Percentiles rank a stretch among this genome's conserved stretches.
These are phyloP conservation scores for Pseudocercospora cruenta DNA, from an alignment of 2,329 filamentous ascomycete genomes.

Conservation along the genomic window DNA sequence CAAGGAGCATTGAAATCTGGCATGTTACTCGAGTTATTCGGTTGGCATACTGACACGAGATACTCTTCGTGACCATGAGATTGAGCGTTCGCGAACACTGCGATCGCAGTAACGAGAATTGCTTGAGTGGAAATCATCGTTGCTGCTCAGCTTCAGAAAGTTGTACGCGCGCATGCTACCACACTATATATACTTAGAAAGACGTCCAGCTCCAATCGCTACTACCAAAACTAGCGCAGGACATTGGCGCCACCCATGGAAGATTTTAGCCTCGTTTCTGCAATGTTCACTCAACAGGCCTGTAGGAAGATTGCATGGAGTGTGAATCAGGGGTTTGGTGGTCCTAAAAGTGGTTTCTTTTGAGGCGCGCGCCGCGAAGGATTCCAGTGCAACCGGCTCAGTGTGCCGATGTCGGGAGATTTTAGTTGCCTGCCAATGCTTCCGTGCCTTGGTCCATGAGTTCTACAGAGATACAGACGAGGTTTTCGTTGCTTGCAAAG, in stretches of 20 bases:
- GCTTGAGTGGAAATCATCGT: slow-evolving; percentile 9
- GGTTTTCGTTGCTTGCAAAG: neutral
- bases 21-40: slow-evolving; percentile 25
- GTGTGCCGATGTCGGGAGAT: neutral
- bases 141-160: too few relatives aligned
- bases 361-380: neutral
- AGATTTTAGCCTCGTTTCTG: neutral
- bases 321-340: neutral
- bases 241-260: neutral
- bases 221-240: neutral
- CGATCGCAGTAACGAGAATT: slow-evolving; percentile 1
- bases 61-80: slow-evolving; percentile 24
- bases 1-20: slow-evolving; percentile 34
- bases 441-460: too few relatives aligned
- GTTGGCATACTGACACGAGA: slow-evolving; percentile 30
- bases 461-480: neutral
- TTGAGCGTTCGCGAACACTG: slow-evolving; percentile 3
- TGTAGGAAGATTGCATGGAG: neutral
- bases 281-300: neutral
- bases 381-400: neutral
- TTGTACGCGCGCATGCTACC: too few relatives aligned
- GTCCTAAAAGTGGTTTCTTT: neutral
- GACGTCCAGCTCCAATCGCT: neutral
- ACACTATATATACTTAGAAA: too few relatives aligned
- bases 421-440: neutral